Evolutionary conservation across 192 early-diverging fungal genomes (phyloP), one percentile per base, ranked within the genome.

Genomic region (Linnemannia elongata): DNA sequence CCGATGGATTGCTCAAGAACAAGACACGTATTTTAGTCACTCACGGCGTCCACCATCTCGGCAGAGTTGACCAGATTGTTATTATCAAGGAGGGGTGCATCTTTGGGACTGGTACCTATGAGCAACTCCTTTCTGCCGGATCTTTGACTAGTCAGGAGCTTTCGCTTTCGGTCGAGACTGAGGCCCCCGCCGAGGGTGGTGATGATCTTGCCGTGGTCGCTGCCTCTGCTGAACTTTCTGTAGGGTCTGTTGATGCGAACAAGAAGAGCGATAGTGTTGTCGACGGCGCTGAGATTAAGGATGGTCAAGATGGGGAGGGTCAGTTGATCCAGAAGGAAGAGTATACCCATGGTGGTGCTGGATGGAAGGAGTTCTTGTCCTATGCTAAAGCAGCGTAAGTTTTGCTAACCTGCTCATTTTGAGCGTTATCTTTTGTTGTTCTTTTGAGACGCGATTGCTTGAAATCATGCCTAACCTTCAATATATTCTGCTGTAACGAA

Each of bases 21-120:
- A 96, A 97, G 83, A 90, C 93, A n/a, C 91, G 97, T n/a, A 79
- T 99, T 47, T 90, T 97, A 63, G 96, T 96, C 7, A 96, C 96
- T 20, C 94, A 94, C 68, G 93, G 93, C 15, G 93, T 98, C 52
- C 93, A 94, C 47, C 95, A 95, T 73, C 69, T 98, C 8, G 90
- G 87, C 49, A 88, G 92, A 38, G 87, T 90, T 1, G 94, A 97
- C 68, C 85, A 89, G 15, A 91, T 97, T 15, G 74, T 96, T 68
- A 83, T 96, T 79, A 79, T 99, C 49, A 89, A 88, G 68, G 89
- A 96, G 27, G 97, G 97, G 6, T 49, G 74, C 17, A 91, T 97
- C 20, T 82, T 57, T 68, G 94, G 95, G 75, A 85, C 87, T 20
- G 97, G 96, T 13, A 76, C 83, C 1, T 95, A 94, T 77, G 69